A percentile compares a stretch with the other conserved stretches of the same genome.
These are phyloP conservation scores for Skeletonema tropicum DNA, from an alignment of 108 stramenopile genomes.

Conservation along the genomic window DNA sequence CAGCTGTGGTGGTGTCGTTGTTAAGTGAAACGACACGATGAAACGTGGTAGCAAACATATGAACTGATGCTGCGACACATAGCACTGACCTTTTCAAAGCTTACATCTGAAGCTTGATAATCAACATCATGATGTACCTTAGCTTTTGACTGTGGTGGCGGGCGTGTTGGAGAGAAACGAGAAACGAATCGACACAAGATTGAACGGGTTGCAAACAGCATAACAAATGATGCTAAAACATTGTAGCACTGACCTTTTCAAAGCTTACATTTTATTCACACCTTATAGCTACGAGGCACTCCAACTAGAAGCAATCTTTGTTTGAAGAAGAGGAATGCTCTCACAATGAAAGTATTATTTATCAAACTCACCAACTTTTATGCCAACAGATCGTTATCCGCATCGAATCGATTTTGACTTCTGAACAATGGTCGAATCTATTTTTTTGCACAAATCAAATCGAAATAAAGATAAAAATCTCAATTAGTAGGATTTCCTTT, in stretches of 20 bases:
- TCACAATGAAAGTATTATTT: conserved; percentile 4
- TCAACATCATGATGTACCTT: too few species aligned
- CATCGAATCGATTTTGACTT: neutral
- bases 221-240: neutral
- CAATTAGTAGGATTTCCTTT: neutral
- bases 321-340: neutral
- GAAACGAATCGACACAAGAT: neutral
- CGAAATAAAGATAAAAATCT: neutral
- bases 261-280: conserved; percentile 7
- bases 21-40: too few species aligned
- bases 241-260: neutral
- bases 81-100: too few species aligned
- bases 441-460: neutral
- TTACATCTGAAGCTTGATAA: too few species aligned
- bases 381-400: neutral
- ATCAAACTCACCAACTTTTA: conserved; percentile 2
- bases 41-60: too few species aligned
- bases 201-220: neutral
- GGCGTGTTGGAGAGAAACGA: too few species aligned
- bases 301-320: neutral
- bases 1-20: too few species aligned
- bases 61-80: too few species aligned
- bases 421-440: neutral
- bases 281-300: neutral
- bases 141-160: too few species aligned